Base-by-base conservation (phyloP, 192 early-diverging fungal genomes). In the Coemansia asiatica region DNA sequence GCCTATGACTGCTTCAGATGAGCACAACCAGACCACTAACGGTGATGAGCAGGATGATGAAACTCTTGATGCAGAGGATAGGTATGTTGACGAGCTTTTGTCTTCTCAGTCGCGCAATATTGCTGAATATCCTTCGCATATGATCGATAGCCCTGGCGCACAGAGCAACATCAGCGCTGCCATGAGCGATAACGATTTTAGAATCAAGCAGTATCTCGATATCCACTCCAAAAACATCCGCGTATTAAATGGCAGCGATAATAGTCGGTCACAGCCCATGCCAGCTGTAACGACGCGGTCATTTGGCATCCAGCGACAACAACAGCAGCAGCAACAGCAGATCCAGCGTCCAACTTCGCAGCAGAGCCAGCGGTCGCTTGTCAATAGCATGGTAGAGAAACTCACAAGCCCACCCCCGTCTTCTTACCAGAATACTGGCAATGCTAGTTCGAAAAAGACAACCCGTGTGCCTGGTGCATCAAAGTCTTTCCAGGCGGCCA, bases 171-270 rank as follows among this genome's bases (percentile, higher is more conserved):
- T 28, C 28, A 81, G 78, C 51, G 35, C 61, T 0, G 73, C 66
- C 23, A 69, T 81, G 54, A 81, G 78, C 66, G 78, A 81, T 60
- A 81, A 63, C 66, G 78, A 81, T 60, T 75, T 64, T 35, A 61
- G 78, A 15, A 68, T 71, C 0, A 75, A 65, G 44, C 47, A 51
- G 46, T 44, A 31, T 1, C 66, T 81, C 12, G 73, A 81, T 15
- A 57, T 64, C n/a, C 15, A 27, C n/a, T 51, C 53, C 21, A 61
- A 53, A 50, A 58, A 65, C 50, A n/a, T 64, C 19, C 56, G 62
- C 8, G 29, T 35, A 46, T 46, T 54, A 33, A 28, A 66, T 56
- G 12, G 40, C 66, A 23, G 35, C 25, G n/a, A 15, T 28, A 2
- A 18, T 44, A 0, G 18, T 55, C 8, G 40, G 46, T 6, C 1